phyloP scores from a whole-genome alignment of 192 early-diverging fungal genomes.

The Entomortierella chlamydospora region DNA sequence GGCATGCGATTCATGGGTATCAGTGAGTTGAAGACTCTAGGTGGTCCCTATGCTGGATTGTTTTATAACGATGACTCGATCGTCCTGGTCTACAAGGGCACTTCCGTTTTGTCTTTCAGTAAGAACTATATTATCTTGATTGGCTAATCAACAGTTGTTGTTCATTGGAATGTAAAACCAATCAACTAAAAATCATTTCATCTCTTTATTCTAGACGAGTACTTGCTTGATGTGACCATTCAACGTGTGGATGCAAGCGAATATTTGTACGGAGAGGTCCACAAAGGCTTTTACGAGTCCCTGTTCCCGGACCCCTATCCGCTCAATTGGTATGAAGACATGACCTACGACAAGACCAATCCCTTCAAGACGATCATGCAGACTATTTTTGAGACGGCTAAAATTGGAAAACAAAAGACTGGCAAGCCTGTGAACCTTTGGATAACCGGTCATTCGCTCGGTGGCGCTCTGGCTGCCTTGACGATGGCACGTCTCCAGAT shows the following conservation, averaged over 20 bases:
- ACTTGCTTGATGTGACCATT: conserved; percentile 58
- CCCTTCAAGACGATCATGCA: conserved; percentile 58
- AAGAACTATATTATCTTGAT: conserved; percentile 5
- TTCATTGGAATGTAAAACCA: no score
- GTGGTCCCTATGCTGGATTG: conserved; percentile 62
- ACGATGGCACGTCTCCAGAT: conserved; percentile 60
- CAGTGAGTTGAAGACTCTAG: conserved; percentile 61
- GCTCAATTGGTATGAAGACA: conserved; percentile 7
- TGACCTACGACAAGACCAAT: conserved; percentile 41
- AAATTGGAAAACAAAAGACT: conserved; percentile 11
- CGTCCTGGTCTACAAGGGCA: conserved; percentile 61
- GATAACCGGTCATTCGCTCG: conserved; percentile 67
- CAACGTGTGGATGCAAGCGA: conserved; percentile 61
- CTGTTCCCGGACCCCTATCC: conserved; percentile 53
- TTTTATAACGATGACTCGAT: conserved; percentile 61
- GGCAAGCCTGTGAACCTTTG: conserved; percentile 58
- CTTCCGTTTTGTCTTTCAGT: conserved; percentile 61
- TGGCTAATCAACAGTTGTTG: no score
- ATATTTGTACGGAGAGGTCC: conserved; percentile 63
- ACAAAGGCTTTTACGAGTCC: conserved; percentile 65
- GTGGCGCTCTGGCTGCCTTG: conserved; percentile 59
- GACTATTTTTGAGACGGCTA: conserved; percentile 48
- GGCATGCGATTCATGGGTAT: conserved; percentile 58
- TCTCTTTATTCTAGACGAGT: conserved; percentile 59
- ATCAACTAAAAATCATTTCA: no score